Conservation (phyloP, 1,139 yeast species). For the Protomyces arabidopsidicola region DNA sequence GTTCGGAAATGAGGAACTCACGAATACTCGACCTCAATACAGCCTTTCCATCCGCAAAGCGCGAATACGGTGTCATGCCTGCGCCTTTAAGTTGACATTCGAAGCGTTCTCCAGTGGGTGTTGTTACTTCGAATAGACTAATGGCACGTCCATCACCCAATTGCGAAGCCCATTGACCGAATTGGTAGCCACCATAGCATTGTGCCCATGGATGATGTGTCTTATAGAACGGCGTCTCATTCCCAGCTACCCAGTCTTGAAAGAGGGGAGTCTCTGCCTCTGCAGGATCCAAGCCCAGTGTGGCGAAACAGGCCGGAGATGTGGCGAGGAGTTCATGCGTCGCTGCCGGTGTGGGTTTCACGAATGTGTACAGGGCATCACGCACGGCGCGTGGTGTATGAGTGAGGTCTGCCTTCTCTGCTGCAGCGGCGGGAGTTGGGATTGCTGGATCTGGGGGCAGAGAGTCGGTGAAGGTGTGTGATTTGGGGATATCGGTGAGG, state of each 20-base stretch:
- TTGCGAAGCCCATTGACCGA: conserved; percentile 95
- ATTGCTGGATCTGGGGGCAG: conserved; percentile 59
- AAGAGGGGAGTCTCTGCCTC: conserved; percentile 48
- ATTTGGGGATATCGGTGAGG: conserved; percentile 29
- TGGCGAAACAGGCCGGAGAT: conserved; percentile 57
- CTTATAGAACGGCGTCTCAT: conserved; percentile 41
- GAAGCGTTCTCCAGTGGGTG: conserved; percentile 42
- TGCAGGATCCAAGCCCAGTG: conserved; percentile 50
- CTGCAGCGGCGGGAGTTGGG: conserved; percentile 51
- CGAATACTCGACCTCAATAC: conserved; percentile 80
- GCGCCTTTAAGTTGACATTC: conserved; percentile 82
- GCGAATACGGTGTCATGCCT: conserved; percentile 83
- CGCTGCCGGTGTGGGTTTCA: conserved; percentile 59
- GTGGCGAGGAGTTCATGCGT: conserved; percentile 53
- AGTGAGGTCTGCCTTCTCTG: conserved; percentile 43
- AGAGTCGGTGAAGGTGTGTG: conserved; percentile 44
- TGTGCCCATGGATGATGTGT: conserved; percentile 73
- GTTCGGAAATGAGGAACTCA: conserved; percentile 82
- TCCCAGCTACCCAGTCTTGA: conserved; percentile 60
- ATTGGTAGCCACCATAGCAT: conserved; percentile 94
- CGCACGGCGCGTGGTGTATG: conserved; percentile 58
- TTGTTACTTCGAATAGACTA: conserved; percentile 65
- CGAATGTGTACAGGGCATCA: conserved; percentile 66
- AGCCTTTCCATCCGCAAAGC: conserved; percentile 97
- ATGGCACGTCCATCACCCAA: conserved; percentile 92